These are phyloP conservation scores for Allodekkera sacchari DNA, from an alignment of 805 yeast genomes.

Conservation along the genomic window DNA sequence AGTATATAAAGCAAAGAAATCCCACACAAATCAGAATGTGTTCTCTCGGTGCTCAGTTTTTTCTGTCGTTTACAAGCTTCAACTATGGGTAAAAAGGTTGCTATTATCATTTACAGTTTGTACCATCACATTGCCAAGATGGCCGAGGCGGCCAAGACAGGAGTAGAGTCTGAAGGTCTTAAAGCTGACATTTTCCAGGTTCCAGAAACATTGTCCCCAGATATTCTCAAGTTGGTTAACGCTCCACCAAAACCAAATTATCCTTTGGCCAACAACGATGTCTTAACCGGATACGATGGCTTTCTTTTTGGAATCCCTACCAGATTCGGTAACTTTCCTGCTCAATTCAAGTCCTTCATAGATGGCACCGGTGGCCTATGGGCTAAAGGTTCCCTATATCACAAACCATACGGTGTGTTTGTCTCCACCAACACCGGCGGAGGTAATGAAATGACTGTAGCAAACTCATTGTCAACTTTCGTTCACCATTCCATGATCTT, in stretches of 20 bases:
- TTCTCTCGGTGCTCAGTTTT: neutral
- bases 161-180: constrained; percentile 65
- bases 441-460: constrained; percentile 67
- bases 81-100: constrained; percentile 3
- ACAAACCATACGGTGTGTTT: constrained; percentile 69
- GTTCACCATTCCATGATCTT: constrained; percentile 71
- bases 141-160: constrained; percentile 63
- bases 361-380: constrained; percentile 71
- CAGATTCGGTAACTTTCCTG: constrained; percentile 66
- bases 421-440: constrained; percentile 66
- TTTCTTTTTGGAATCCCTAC: constrained; percentile 77
- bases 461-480: constrained; percentile 48
- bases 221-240: constrained; percentile 50
- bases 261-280: constrained; percentile 52
- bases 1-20: too few species aligned
- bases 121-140: constrained; percentile 69
- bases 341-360: constrained; percentile 72
- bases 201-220: constrained; percentile 66
- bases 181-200: constrained; percentile 68
- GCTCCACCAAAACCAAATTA: constrained; percentile 54
- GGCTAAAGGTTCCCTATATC: constrained; percentile 60
- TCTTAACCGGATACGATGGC: constrained; percentile 58
- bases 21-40: too few species aligned
- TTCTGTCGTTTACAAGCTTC: constrained; percentile 2
- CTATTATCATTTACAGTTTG: constrained; percentile 66